These are phyloP conservation scores for Oxyria digyna DNA, from an alignment of 148 eudicot species.

Conservation along the genomic window DNA sequence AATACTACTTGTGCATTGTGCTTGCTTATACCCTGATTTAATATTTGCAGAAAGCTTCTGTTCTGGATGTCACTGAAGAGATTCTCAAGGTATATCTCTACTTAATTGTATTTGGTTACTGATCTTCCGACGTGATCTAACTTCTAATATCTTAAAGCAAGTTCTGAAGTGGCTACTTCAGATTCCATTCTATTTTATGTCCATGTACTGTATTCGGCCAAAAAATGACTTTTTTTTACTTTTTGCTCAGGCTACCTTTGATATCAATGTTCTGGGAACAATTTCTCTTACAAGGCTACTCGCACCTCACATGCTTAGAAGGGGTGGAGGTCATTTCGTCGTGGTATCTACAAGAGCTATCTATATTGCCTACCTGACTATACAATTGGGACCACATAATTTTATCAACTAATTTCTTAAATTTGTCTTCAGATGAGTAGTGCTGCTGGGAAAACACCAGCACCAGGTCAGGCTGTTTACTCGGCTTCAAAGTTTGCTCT, in stretches of 20 bases:
- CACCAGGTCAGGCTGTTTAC: conserved; percentile 93
- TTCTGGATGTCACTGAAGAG: conserved; percentile 62
- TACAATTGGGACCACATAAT: background rate
- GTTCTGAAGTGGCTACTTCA: background rate
- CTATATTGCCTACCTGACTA: background rate
- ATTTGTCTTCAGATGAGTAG: conserved; percentile 72
- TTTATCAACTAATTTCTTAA: background rate
- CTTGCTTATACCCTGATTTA: conserved; percentile 5
- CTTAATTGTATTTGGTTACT: background rate
- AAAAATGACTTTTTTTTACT: background rate
- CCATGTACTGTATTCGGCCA: background rate
- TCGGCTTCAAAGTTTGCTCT: conserved; percentile 88
- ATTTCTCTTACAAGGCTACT: conserved; percentile 82
- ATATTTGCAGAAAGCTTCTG: conserved; percentile 63
- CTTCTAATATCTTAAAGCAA: background rate
- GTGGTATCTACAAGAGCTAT: conserved; percentile 49
- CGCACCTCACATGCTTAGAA: conserved; percentile 66
- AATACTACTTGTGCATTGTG: background rate
- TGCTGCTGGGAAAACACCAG: conserved; percentile 92
- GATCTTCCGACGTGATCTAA: background rate
- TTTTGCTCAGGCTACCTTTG: conserved; percentile 55
- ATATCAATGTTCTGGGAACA: conserved; percentile 80
- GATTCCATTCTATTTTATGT: background rate
- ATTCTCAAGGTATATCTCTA: conserved; percentile 56
- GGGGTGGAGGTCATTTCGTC: conserved; percentile 87